phyloP scores from a whole-genome alignment of 2,329 filamentous ascomycete species.

The Hymenoscyphus fructigenus region DNA sequence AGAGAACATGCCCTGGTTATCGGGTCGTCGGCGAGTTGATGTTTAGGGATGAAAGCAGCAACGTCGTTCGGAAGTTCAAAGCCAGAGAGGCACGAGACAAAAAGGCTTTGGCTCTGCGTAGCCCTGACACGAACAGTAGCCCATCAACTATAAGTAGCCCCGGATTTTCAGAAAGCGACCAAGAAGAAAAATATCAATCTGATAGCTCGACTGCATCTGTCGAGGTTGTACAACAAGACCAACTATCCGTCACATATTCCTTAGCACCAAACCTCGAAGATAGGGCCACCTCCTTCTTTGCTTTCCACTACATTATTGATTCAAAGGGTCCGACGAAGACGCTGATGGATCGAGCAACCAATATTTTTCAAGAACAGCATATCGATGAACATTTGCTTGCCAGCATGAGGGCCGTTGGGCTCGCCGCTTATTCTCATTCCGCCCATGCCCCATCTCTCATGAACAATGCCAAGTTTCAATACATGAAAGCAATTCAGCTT shows the following conservation, averaged over 20 bases:
- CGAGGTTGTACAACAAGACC: constrained; percentile 34
- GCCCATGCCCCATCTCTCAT: constrained; percentile 40
- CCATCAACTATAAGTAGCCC: not conserved
- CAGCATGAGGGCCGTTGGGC: constrained; percentile 54
- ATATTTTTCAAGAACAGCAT: constrained; percentile 44
- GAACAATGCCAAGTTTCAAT: constrained; percentile 50
- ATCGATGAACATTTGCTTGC: constrained; percentile 48
- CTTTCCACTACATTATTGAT: constrained; percentile 37
- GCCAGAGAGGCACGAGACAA: constrained; percentile 34
- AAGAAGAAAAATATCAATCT: not conserved
- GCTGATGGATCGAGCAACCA: constrained; percentile 53
- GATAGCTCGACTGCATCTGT: constrained; percentile 7
- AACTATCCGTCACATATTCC: constrained; percentile 35
- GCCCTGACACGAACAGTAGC: not conserved
- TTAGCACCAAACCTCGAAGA: constrained; percentile 35
- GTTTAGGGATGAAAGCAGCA: constrained; percentile 56
- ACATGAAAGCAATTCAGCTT: constrained; percentile 50
- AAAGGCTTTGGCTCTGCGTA: not conserved
- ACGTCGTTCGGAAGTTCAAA: constrained; percentile 50
- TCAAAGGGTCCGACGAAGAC: constrained; percentile 43
- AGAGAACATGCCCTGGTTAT: constrained; percentile 54
- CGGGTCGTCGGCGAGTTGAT: constrained; percentile 55
- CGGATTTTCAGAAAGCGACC: not conserved
- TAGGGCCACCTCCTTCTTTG: constrained; percentile 29
- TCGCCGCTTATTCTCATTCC: constrained; percentile 50